These are phyloP conservation scores for Lachnellula suecica DNA, from an alignment of 2,329 filamentous ascomycete species.

Conservation along the genomic window DNA sequence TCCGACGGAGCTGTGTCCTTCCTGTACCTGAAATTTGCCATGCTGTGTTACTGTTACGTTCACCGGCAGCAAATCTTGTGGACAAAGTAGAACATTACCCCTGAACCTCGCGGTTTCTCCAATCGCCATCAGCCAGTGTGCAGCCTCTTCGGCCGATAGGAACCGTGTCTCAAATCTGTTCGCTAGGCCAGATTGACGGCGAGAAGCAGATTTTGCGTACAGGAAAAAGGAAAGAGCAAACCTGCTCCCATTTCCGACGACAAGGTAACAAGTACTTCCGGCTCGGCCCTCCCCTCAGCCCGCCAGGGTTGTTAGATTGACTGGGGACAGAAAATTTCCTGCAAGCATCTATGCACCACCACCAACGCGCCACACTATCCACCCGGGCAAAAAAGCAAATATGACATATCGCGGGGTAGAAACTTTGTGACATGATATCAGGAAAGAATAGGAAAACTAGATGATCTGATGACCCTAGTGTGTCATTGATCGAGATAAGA, in stretches of 20 bases:
- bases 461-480: slow-evolving; percentile 2
- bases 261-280: not conserved
- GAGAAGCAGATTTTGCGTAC: too few relatives aligned
- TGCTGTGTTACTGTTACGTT: not conserved
- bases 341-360: not conserved
- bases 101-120: not conserved
- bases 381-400: not conserved
- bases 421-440: not conserved
- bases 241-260: not conserved
- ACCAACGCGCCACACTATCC: not conserved
- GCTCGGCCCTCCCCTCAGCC: slow-evolving; percentile 2
- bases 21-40: not conserved
- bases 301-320: not conserved
- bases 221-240: not conserved
- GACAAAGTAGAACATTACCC: not conserved
- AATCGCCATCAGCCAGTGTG: not conserved
- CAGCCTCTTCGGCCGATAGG: not conserved
- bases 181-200: too few relatives aligned
- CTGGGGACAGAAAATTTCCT: not conserved
- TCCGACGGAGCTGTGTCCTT: too few relatives aligned
- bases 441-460: not conserved
- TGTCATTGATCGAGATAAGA: slow-evolving; percentile 1
- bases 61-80: not conserved
- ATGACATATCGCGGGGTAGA: slow-evolving; percentile 3
- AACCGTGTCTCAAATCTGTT: too few relatives aligned